Conservation (phyloP, 495 filamentous ascomycete species). For the Lophiotrema nucula region DNA sequence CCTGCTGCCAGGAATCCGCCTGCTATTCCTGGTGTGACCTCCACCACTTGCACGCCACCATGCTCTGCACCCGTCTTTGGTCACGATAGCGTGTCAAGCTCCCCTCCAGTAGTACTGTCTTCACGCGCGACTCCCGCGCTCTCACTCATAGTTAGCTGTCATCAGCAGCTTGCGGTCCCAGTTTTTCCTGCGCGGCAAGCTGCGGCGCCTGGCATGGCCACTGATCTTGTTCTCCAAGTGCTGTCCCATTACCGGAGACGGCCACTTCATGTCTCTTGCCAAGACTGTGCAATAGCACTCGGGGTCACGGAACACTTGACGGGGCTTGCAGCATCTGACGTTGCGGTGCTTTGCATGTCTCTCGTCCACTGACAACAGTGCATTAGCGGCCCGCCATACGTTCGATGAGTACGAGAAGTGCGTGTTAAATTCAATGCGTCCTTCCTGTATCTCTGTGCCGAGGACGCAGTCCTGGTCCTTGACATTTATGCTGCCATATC, state of each 20-base stretch:
- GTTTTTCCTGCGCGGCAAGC: constrained; percentile 17
- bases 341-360: constrained; percentile 32
- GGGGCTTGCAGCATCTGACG: constrained; percentile 36
- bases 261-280: constrained; percentile 19
- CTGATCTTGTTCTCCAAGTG: constrained; percentile 22
- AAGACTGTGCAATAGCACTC: constrained; percentile 21
- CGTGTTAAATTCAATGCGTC: constrained; percentile 11
- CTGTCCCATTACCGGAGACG: constrained; percentile 10
- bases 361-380: constrained; percentile 37
- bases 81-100: constrained; percentile 48
- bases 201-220: constrained; percentile 1
- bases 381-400: constrained; percentile 53
- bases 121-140: constrained; percentile 34
- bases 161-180: constrained; percentile 18
- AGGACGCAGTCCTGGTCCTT: constrained; percentile 22
- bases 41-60: constrained; percentile 30
- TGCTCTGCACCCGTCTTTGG: constrained; percentile 21
- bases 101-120: constrained; percentile 47
- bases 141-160: neutral
- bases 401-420: constrained; percentile 16
- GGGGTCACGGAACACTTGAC: constrained; percentile 31
- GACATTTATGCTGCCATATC: constrained; percentile 27
- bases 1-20: constrained; percentile 24
- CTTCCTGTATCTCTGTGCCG: constrained; percentile 11
- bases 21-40: constrained; percentile 34